Base-by-base conservation (phyloP, 2,329 filamentous ascomycete species). In the Fusarium sp. region DNA sequence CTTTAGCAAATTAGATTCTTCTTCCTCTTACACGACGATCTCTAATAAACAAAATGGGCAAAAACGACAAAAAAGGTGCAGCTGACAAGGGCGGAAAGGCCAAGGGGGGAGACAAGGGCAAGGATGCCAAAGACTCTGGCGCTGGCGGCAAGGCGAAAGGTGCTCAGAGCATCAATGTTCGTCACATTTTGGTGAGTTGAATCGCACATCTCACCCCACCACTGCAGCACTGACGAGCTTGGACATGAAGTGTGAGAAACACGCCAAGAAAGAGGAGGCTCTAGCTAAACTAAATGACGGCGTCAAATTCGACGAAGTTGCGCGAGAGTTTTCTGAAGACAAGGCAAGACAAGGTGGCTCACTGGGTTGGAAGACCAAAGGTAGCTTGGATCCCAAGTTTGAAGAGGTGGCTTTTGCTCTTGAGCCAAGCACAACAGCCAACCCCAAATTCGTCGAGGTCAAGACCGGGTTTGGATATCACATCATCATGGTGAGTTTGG, bases 401-500 rank as follows among this genome's bases (percentile, higher is more conserved):
- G 91, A 92, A 74, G 88, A 89, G 64, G 86, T 91, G 11, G 92
- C 92, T 10, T 94, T 89, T 77, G 86, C 84, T 28, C 82, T 94
- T 36, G 88, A 91, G 71, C 80, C 86, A 2, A 92, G 90, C 74
- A 89, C 88, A 10, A 89, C 88, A 13, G 82, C 77, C 13, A 89
- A 80, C 61, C 90, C 91, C 3, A 90, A 89, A 75, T 85, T 86
- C 75, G 91, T 83, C 2, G 90, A 93, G 80, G 89, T 85, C 23
- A 93, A 92, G 83, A 94, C 92, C 2, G 84, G 82, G 1, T 90
- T 92, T 79, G 92, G 92, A 1, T 94, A 94, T 81, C 92, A 94
- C 77, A 88, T 94, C 68, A 88, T 94, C 69, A 93, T 94, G 89
- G 91, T 94, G 65, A 55, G 79, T 73, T 46, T n/a, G 26, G 13